These are phyloP conservation scores for Nematocida minor DNA, from an alignment of 371 early-diverging fungal species.

Conservation along the genomic window DNA sequence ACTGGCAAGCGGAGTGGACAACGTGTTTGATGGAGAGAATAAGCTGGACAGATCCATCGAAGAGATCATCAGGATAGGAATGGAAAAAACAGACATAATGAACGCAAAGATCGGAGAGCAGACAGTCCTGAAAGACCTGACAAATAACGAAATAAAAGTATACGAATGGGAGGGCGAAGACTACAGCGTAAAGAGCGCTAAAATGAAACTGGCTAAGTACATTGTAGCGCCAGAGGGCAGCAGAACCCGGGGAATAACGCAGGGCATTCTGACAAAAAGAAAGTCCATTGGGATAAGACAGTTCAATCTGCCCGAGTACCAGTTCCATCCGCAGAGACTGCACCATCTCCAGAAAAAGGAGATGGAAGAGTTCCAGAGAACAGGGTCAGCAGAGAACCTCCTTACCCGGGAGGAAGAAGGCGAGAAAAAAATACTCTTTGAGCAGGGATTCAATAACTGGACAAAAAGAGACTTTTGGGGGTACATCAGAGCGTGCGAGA, in stretches of 20 bases:
- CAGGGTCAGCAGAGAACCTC: conserved; percentile 68
- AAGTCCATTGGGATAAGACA: conserved; percentile 35
- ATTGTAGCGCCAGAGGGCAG: conserved; percentile 20
- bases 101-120: conserved; percentile 76
- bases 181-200: conserved; percentile 67
- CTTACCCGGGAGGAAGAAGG: conserved; percentile 77
- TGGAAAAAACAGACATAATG: conserved; percentile 79
- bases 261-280: conserved; percentile 38
- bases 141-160: conserved; percentile 65
- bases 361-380: conserved; percentile 57
- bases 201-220: conserved; percentile 49
- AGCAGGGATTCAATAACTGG: conserved; percentile 83
- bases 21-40: conserved; percentile 79
- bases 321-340: conserved; percentile 78
- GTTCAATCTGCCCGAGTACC: conserved; percentile 70
- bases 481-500: conserved; percentile 80
- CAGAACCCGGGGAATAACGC: conserved; percentile 3
- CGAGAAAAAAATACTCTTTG: conserved; percentile 72
- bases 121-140: conserved; percentile 66
- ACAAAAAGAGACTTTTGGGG: conserved; percentile 77
- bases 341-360: conserved; percentile 75
- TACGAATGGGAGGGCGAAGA: conserved; percentile 93
- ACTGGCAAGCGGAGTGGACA: conserved; percentile 72
- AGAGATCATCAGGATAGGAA: conserved; percentile 73
- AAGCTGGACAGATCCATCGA: conserved; percentile 87